Evolutionary conservation across 352 stramenopile genomes (phyloP).

Genomic region (Phytophthora ohioensis): DNA sequence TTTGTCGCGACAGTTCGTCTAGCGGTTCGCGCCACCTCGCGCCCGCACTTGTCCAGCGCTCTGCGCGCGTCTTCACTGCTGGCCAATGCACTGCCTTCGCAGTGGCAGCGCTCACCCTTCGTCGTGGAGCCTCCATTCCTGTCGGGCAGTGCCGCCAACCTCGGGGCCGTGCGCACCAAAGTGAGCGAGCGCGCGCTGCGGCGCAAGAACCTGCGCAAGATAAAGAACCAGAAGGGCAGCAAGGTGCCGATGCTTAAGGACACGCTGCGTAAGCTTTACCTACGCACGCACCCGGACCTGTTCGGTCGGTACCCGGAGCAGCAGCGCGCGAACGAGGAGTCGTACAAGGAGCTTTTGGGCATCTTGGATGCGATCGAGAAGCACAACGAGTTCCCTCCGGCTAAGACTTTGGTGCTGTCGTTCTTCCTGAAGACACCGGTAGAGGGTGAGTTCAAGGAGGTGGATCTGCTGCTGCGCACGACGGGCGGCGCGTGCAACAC

Average conservation of each 20-base stretch:
- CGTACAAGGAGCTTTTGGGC: constrained; percentile 85
- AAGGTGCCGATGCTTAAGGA: constrained; percentile 78
- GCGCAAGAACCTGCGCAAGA: constrained; percentile 82
- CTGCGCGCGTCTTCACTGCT: constrained; percentile 25
- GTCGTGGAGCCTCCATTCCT: constrained; percentile 36
- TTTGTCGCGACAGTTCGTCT: constrained; percentile 18
- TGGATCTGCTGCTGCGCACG: constrained; percentile 69
- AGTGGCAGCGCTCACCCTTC: constrained; percentile 5
- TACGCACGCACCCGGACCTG: constrained; percentile 81
- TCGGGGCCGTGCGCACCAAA: constrained; percentile 64
- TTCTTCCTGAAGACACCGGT: constrained; percentile 79
- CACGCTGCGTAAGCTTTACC: constrained; percentile 83
- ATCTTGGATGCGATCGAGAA: constrained; percentile 85
- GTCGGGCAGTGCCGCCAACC: not conserved
- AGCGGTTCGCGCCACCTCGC: constrained; percentile 2
- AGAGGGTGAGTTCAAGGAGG: constrained; percentile 76
- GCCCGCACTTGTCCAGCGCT: constrained; percentile 13
- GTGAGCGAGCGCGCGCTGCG: constrained; percentile 74
- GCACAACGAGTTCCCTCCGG: constrained; percentile 78
- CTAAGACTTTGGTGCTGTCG: constrained; percentile 72
- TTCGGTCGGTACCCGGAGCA: constrained; percentile 79
- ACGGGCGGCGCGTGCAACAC: constrained; percentile 83
- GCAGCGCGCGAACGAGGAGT: constrained; percentile 71
- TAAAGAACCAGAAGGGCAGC: constrained; percentile 65
- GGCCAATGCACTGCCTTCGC: constrained; percentile 7